Conservation (phyloP, 139 green algal species). For the Chlorella ohadii region DNA sequence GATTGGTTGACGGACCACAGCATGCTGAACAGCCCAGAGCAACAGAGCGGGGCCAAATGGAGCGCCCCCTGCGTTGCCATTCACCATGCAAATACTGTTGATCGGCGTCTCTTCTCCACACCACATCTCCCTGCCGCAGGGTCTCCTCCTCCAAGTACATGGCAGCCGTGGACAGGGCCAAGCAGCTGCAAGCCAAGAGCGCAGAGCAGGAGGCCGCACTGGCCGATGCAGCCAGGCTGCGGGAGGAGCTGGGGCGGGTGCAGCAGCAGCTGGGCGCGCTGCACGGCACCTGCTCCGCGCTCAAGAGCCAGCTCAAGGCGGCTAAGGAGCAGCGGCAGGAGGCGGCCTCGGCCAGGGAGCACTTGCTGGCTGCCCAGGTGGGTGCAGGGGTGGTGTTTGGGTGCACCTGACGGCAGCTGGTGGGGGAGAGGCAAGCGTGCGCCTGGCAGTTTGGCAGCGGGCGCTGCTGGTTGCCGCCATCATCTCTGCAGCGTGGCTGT, state of each 20-base stretch:
- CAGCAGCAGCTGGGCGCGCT: slow-evolving; percentile 52
- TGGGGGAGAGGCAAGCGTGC: background rate
- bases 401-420: too few relatives aligned
- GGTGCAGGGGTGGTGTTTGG: too few relatives aligned
- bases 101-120: too few relatives aligned
- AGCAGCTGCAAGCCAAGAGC: slow-evolving; percentile 40
- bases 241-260: slow-evolving; percentile 55
- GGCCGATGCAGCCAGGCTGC: slow-evolving; percentile 41
- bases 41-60: too few relatives aligned
- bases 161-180: slow-evolving; percentile 53
- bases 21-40: too few relatives aligned
- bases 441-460: too few relatives aligned
- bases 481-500: too few relatives aligned
- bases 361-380: slow-evolving; percentile 34
- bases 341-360: slow-evolving; percentile 15
- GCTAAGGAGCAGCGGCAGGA: slow-evolving; percentile 22
- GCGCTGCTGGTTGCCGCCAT: too few relatives aligned
- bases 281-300: slow-evolving; percentile 54
- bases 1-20: too few relatives aligned
- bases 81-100: too few relatives aligned
- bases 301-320: slow-evolving; percentile 47
- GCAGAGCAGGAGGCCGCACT: slow-evolving; percentile 42
- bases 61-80: slow-evolving; percentile 29
- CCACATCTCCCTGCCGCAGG: too few relatives aligned
- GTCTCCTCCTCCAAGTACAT: slow-evolving; percentile 73